These are phyloP conservation scores for Paecilomyces niveus DNA, from an alignment of 2,329 filamentous ascomycete genomes.

Conservation along the genomic window DNA sequence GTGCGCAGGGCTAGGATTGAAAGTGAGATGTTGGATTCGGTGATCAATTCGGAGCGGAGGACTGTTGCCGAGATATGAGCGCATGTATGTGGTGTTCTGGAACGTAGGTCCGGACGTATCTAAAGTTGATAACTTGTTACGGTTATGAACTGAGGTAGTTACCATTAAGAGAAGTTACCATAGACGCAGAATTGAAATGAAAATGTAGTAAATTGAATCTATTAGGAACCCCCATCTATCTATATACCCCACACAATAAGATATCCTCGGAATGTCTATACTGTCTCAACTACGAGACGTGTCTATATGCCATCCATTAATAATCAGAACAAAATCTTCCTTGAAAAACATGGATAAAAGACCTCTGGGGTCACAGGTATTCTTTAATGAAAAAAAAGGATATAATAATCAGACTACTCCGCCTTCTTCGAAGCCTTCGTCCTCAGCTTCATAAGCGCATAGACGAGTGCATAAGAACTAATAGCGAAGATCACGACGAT, in stretches of 20 bases:
- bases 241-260: not conserved
- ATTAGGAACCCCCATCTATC: not conserved
- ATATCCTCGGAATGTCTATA: not conserved
- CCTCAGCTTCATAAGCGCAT: conserved; percentile 31
- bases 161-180: too few species aligned
- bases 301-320: not conserved
- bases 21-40: not conserved
- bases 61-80: not conserved
- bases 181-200: too few species aligned
- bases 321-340: not conserved
- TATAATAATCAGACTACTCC: conserved; percentile 6
- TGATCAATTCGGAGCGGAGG: not conserved
- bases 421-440: conserved; percentile 33
- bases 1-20: not conserved
- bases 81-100: not conserved
- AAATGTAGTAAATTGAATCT: not conserved
- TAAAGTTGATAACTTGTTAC: too few species aligned
- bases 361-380: not conserved
- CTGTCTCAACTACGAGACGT: not conserved
- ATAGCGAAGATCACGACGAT: conserved; percentile 52
- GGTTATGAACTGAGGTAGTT: too few species aligned
- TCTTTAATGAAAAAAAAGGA: not conserved
- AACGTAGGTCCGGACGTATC: not conserved
- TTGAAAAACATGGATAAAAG: not conserved
- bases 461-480: conserved; percentile 47